Conservation (phyloP, 805 yeast genomes). For the Kazachstania africana region DNA sequence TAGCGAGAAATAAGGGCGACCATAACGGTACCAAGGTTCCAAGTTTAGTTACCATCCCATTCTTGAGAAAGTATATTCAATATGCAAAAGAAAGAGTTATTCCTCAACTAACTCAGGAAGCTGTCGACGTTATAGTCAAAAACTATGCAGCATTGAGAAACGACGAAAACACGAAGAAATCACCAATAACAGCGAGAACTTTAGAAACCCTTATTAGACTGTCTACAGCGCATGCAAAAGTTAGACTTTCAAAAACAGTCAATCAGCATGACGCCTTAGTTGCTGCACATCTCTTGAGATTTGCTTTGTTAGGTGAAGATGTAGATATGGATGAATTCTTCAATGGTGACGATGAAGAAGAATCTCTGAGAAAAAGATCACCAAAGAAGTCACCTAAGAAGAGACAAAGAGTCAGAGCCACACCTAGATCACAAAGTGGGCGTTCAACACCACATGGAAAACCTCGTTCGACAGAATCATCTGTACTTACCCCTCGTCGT, state of each 20-base stretch:
- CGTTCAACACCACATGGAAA: conserved; percentile 13
- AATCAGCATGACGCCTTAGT: conserved; percentile 69
- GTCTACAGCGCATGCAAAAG: conserved; percentile 93
- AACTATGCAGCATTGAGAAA: conserved; percentile 77
- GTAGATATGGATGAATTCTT: conserved; percentile 19
- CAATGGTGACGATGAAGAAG: conserved; percentile 9
- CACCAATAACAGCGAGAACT: conserved; percentile 98
- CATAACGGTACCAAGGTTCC: conserved; percentile 27
- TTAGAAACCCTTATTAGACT: conserved; percentile 90
- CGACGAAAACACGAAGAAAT: conserved; percentile 67
- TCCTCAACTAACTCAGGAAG: conserved; percentile 68
- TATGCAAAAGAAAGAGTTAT: conserved; percentile 81
- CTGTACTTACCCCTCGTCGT: conserved; percentile 6
- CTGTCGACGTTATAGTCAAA: conserved; percentile 69
- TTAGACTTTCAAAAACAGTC: conserved; percentile 69
- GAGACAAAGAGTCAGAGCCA: conserved; percentile 13
- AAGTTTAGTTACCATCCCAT: conserved; percentile 61
- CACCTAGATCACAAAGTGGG: conserved; percentile 2
- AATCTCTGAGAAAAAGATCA: conserved; percentile 9
- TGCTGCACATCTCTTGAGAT: conserved; percentile 77
- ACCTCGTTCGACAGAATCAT: conserved; percentile 6
- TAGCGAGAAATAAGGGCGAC: conserved; percentile 28
- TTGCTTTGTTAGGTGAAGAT: conserved; percentile 52
- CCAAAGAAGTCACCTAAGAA: conserved; percentile 27
- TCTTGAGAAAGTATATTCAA: conserved; percentile 83